Conservation (phyloP, 805 yeast genomes). For the Yarrowia yakushimensis region DNA sequence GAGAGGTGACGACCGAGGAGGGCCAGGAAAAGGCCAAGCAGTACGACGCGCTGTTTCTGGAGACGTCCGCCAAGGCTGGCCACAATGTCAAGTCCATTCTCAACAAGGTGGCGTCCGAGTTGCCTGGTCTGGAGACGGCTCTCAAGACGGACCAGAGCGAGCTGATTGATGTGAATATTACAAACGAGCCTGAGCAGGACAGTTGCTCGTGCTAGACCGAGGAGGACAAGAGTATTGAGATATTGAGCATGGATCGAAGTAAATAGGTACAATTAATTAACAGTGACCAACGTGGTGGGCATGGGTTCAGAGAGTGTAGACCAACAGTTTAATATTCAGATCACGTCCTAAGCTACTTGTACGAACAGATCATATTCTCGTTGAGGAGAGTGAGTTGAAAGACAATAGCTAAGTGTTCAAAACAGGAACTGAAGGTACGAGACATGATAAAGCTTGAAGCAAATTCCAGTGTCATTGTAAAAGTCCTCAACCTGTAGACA, state of each 20-base stretch:
- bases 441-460: too few species aligned
- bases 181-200: conserved; percentile 18
- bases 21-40: conserved; percentile 77
- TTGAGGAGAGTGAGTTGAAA: too few species aligned
- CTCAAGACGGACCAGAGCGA: conserved; percentile 32
- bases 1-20: conserved; percentile 85
- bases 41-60: conserved; percentile 77
- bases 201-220: conserved; percentile 11
- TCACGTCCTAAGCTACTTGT: too few species aligned
- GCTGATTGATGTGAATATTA: conserved; percentile 25
- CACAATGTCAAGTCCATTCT: conserved; percentile 87
- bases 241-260: conserved; percentile 14
- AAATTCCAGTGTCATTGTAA: too few species aligned
- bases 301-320: too few species aligned
- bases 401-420: too few species aligned
- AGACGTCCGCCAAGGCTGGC: conserved; percentile 92
- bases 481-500: too few species aligned
- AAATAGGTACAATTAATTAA: conserved; percentile 13
- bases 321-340: too few species aligned
- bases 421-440: too few species aligned
- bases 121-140: conserved; percentile 70
- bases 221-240: neutral
- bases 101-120: conserved; percentile 82
- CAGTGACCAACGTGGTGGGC: too few species aligned
- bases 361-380: too few species aligned